phyloP scores from a whole-genome alignment of 306 rosid species.

The Vigna unguiculata region DNA sequence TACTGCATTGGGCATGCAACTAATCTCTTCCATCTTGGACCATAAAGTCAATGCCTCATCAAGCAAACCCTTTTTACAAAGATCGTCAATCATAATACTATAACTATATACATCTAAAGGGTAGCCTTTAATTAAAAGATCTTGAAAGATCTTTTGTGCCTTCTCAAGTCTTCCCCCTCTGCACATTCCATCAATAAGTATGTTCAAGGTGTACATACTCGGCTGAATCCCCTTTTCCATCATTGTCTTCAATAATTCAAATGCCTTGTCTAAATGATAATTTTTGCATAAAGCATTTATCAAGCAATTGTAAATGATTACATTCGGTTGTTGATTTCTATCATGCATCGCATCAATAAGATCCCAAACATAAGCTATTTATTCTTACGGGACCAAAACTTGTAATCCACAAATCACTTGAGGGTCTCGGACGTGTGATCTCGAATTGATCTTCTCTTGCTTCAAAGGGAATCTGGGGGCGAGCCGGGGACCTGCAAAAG shows the following conservation, averaged over 20 bases:
- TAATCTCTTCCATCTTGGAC: not conserved
- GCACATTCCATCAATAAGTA: not conserved
- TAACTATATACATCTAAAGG: not conserved
- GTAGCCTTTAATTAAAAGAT: not conserved
- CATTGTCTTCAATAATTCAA: not conserved
- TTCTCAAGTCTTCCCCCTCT: slow-evolving; percentile 1
- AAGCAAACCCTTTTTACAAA: not conserved
- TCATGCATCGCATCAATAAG: slow-evolving; percentile 13
- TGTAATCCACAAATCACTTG: too few relatives aligned
- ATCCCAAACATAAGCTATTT: too few relatives aligned
- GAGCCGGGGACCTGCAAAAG: too few relatives aligned
- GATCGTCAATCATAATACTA: not conserved
- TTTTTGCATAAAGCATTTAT: slow-evolving; percentile 10
- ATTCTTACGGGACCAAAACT: too few relatives aligned
- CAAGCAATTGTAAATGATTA: not conserved
- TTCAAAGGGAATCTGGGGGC: too few relatives aligned
- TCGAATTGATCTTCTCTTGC: too few relatives aligned
- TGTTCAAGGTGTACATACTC: not conserved
- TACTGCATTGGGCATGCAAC: not conserved
- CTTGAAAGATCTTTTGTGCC: not conserved
- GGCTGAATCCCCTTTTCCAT: not conserved
- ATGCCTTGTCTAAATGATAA: not conserved
- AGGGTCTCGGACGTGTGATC: too few relatives aligned
- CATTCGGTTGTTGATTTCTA: not conserved
- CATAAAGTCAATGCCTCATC: not conserved